A percentile compares a stretch with the other conserved stretches of the same genome.
phyloP scores from a whole-genome alignment of 1,139 yeast genomes.

The Scheffersomyces parashehatae region DNA sequence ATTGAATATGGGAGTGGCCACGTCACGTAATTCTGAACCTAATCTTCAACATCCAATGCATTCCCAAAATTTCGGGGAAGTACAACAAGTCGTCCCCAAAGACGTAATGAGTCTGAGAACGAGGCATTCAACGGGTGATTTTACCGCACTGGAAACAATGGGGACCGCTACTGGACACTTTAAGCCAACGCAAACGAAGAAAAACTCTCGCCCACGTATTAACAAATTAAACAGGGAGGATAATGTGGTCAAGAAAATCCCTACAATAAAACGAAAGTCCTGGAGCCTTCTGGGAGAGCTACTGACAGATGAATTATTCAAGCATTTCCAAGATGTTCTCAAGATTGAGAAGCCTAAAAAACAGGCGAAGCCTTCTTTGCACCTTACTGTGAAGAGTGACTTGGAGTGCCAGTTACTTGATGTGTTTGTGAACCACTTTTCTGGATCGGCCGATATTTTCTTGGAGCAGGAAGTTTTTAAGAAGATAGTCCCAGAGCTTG shows the following conservation, averaged over 20 bases:
- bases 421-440: slow-evolving; percentile 30
- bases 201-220: slow-evolving; percentile 38
- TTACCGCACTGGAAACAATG: slow-evolving; percentile 1
- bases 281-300: slow-evolving; percentile 17
- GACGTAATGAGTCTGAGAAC: too few relatives aligned
- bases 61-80: too few relatives aligned
- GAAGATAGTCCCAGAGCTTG: slow-evolving; percentile 35
- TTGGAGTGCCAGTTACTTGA: slow-evolving; percentile 35
- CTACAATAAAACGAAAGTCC: slow-evolving; percentile 1
- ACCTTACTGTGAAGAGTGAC: slow-evolving; percentile 19
- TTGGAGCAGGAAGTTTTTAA: slow-evolving; percentile 30
- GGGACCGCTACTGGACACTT: slow-evolving; percentile 15
- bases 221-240: slow-evolving; percentile 24
- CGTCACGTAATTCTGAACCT: too few relatives aligned
- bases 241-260: slow-evolving; percentile 6
- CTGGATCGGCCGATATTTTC: slow-evolving; percentile 33
- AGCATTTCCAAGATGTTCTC: slow-evolving; percentile 26
- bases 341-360: slow-evolving; percentile 15
- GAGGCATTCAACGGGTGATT: too few relatives aligned
- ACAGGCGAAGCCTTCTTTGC: slow-evolving; percentile 7
- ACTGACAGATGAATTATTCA: slow-evolving; percentile 26
- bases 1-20: too few relatives aligned
- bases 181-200: slow-evolving; percentile 40
- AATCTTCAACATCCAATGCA: too few relatives aligned
- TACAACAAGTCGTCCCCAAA: too few relatives aligned